A percentile compares a stretch with the other conserved stretches of the same genome.
Evolutionary conservation across 2,329 filamentous ascomycete genomes (phyloP).

Genomic region (Fusarium austroafricanum): DNA sequence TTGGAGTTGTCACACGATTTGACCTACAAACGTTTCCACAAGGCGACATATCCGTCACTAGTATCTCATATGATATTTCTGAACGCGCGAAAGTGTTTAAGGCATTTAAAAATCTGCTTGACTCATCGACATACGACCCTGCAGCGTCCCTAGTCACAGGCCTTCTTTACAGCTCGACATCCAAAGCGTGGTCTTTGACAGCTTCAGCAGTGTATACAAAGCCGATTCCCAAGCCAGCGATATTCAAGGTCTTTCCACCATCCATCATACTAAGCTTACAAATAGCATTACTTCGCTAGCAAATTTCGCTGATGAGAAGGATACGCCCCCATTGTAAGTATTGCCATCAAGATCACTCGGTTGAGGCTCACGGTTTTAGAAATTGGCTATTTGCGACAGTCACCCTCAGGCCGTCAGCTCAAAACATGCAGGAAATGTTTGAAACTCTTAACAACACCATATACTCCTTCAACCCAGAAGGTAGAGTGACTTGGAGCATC

Average conservation of each 20-base stretch:
- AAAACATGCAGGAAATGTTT: not conserved
- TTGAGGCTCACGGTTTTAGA: not conserved
- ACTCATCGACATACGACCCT: not conserved
- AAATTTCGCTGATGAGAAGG: not conserved
- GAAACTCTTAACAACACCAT: not conserved
- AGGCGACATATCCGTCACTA: not conserved
- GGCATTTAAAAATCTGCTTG: not conserved
- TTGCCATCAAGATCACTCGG: rapidly evolving
- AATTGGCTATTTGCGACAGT: not conserved
- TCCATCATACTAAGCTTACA: not conserved
- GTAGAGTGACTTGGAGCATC: not conserved
- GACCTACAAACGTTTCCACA: not conserved
- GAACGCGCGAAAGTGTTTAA: not conserved
- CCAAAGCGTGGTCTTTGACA: not conserved
- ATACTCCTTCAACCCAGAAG: not conserved
- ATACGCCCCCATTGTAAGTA: not conserved
- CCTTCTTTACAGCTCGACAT: not conserved
- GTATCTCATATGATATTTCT: not conserved
- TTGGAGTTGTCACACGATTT: not conserved
- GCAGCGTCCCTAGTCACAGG: not conserved
- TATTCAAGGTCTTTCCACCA: not conserved
- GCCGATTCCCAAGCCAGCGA: not conserved
- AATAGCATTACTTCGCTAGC: not conserved
- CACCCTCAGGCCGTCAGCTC: not conserved
- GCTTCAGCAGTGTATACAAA: not conserved